Evolutionary conservation across 805 yeast genomes (phyloP), one percentile per base, ranked within the genome.

Genomic region (Cyberlindnera euphorbiiphila): DNA sequence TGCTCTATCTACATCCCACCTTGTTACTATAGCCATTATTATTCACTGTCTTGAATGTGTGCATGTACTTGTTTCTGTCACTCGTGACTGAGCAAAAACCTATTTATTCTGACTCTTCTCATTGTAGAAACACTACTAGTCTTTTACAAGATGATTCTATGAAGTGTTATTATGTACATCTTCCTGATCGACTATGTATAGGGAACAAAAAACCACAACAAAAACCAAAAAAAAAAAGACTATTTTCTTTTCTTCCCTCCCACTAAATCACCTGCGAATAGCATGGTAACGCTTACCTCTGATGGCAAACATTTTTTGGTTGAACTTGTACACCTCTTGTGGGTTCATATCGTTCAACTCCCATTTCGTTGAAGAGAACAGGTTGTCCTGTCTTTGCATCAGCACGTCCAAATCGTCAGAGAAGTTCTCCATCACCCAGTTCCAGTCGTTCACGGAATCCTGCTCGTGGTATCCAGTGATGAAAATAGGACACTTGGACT

Each of bases 201-300:
- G n/a, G n/a, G n/a, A n/a, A n/a, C n/a, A n/a, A n/a, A n/a, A n/a
- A n/a, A n/a, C n/a, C n/a, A n/a, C n/a, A n/a, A n/a, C n/a, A n/a
- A n/a, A n/a, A n/a, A n/a, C n/a, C n/a, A n/a, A n/a, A n/a, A n/a
- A n/a, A n/a, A n/a, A n/a, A n/a, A 27, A 22, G 23, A 8, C 8
- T 23, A 15, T 31, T 21, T 11, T 9, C 22, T 23, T 12, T 9
- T 18, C 29, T 13, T 41, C n/a, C n/a, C n/a, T n/a, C n/a, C n/a
- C n/a, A n/a, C n/a, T n/a, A n/a, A n/a, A n/a, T n/a, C 42, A 54
- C 46, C 49, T 36, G 20, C 60, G 55, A 49, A 85, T 71, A 28
- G 96, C 95, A 54, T 89, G 97, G 65, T 93, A 93, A 59, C 98
- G 77, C 72, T 91, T 93, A 50, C 98, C 98, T 66, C 98, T 80